Percentiles rank a stretch among this genome's conserved stretches.
These are phyloP conservation scores for Parietaria judaica DNA, from an alignment of 306 rosid genomes.

Conservation along the genomic window DNA sequence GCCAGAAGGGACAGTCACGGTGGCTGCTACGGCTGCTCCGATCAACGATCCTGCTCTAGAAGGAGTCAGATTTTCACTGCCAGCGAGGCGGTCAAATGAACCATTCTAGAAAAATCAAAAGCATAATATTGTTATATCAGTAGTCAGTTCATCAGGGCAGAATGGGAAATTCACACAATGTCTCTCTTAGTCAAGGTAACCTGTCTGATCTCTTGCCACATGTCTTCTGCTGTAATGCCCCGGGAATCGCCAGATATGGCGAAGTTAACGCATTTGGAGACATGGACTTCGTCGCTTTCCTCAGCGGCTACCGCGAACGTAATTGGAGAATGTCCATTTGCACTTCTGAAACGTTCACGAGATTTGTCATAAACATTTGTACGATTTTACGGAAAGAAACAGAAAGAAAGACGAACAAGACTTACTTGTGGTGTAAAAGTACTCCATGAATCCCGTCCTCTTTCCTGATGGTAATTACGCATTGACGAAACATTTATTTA, in stretches of 20 bases:
- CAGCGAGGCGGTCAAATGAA: constrained; percentile 59
- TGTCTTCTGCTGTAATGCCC: constrained; percentile 69
- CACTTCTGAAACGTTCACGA: constrained; percentile 41
- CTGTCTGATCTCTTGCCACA: constrained; percentile 88
- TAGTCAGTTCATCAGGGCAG: background rate
- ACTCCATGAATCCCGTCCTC: constrained; percentile 66
- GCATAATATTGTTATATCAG: background rate
- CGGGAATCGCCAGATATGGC: constrained; percentile 57
- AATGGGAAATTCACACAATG: background rate
- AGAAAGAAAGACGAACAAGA: constrained; percentile 1
- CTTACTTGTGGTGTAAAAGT: constrained; percentile 82
- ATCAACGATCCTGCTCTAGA: constrained; percentile 81
- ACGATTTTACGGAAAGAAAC: background rate
- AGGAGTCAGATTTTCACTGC: constrained; percentile 35
- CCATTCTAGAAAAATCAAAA: constrained; percentile 36
- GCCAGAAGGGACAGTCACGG: constrained; percentile 58
- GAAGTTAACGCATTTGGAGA: constrained; percentile 79
- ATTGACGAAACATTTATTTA: background rate
- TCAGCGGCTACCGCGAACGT: constrained; percentile 90
- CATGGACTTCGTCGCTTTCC: constrained; percentile 62
- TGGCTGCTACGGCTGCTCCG: constrained; percentile 94
- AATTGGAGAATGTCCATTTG: constrained; percentile 53
- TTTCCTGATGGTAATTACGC: constrained; percentile 37
- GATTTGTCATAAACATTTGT: background rate
- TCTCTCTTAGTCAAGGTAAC: constrained; percentile 22